Base-by-base conservation (phyloP, 768 basidiomycete genomes). In the Guyanaporus albipodus region DNA sequence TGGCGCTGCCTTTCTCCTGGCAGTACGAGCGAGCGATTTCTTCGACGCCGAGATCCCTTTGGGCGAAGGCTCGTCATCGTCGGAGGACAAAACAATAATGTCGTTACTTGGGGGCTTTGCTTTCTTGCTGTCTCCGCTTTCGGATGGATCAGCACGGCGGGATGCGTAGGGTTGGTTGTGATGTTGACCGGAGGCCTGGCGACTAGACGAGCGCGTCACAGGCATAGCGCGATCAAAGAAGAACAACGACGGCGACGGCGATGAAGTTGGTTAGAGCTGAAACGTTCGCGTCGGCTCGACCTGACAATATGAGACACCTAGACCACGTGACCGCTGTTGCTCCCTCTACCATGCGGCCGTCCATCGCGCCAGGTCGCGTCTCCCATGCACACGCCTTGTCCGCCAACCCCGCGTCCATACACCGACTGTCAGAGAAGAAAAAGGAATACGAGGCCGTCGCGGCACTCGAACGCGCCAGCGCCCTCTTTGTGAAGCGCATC, bases 381-480 rank as follows among this genome's bases (percentile, higher is more conserved):
- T 80, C 79, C 12, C 76, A 81, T 53, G 69, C 68, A 7, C 59
- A 71, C 33, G 68, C 29, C 61, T 67, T 47, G 44, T 32, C 48
- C 26, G 59, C 70, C 33, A 74, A 70, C 40, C 69, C 78, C 2
- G 78, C 77, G 1, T 74, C 80, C 1, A 48, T 68, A 2, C 72
- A 78, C 15, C 83, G 82, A 53, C 73, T 87, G 35, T 44, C 73
- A 3, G 87, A 90, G 58, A 89, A 89, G 71, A 89, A 87, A 70
- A 89, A 87, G 59, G 87, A 90, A 62, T 79, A 72, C 45, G 86
- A 88, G 44, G 85, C 84, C 0, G 83, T 88, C 21, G 74, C 78
- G 18, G 87, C 87, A 1, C 70, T 90, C 6, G 84, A 88, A 58
- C 71, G 73, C 44, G 79, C 83, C 0, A 83, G 79, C 44, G 64